Evolutionary conservation across 306 rosid species (phyloP), one percentile per base, ranked within the genome.

Genomic region (Vigna mungo): DNA sequence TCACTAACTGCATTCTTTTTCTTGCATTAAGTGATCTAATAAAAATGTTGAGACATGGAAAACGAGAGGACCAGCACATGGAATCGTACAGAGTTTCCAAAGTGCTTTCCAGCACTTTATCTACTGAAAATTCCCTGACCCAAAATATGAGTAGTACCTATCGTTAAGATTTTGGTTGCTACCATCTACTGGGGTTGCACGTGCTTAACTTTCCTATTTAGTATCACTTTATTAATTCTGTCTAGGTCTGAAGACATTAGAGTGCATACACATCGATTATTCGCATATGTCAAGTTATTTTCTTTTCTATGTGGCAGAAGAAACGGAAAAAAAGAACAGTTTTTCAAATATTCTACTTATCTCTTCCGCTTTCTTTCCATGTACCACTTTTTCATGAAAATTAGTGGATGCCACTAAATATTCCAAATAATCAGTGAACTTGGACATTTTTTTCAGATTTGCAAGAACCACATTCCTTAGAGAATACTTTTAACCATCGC

Each of bases 381-480:
- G 51, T 68, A 52, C 53, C 83, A 37, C 88, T 76, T 81, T 44
- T 61, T 62, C 25, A 61, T 18, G 63, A 70, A 88, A 84, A 37
- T 10, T 55, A 85, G 85, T 77, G 91, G 93, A 61, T 67, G 87
- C 2, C 47, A 82, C 75, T 37, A 84, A 78, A 85, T 86, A 79
- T 80, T 80, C 92, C 74, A 72, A 72, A 18, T 21, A 16, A 71
- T 41, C 37, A 49, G 70, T 54, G 63, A 82, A 41, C 66, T 18
- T 71, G 74, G 46, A 76, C 65, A 54, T 67, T 65, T 20, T 68
- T 44, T 17, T 30, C 54, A 52, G 41, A 63, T 78, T 78, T 52
- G 17, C 17, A 62, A 64, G 52, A 65, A 39, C 51, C 52, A 36
- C 54, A 74, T 32, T 60, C 15, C 14, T 51, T 43, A 20, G 51